These are phyloP conservation scores for Amaranthus hypochondriacus DNA, from an alignment of 148 eudicot genomes.

Conservation along the genomic window DNA sequence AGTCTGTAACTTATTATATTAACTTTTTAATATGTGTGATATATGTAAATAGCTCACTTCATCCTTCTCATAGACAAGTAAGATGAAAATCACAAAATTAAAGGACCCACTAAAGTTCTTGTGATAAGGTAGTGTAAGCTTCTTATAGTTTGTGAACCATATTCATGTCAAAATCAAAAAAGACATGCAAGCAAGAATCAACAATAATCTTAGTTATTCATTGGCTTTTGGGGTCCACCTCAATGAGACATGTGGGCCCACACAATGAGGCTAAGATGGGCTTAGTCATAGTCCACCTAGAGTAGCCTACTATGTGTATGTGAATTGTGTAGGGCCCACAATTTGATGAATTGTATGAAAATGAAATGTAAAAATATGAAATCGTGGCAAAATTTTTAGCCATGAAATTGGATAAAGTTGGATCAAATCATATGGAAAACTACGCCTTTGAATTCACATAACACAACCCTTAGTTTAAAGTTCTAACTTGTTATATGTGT, in stretches of 20 bases:
- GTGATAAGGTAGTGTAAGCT: too few species aligned
- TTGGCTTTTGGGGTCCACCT: not conserved
- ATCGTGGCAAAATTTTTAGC: not conserved
- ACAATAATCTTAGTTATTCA: not conserved
- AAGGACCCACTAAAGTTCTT: too few species aligned
- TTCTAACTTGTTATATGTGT: too few species aligned
- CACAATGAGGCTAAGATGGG: constrained; percentile 1
- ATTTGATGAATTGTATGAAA: constrained; percentile 3
- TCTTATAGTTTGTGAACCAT: too few species aligned
- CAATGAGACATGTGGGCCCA: not conserved
- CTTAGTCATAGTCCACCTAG: constrained; percentile 3
- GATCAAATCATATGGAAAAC: not conserved
- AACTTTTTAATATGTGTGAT: too few species aligned
- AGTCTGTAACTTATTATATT: too few species aligned
- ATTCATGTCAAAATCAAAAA: too few species aligned
- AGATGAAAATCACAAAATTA: too few species aligned
- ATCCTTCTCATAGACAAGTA: too few species aligned
- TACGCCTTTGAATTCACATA: constrained; percentile 4
- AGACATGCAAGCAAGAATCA: too few species aligned
- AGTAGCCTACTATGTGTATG: too few species aligned
- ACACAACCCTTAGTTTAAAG: not conserved
- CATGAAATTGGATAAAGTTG: not conserved
- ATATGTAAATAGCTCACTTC: too few species aligned
- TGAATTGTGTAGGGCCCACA: not conserved
- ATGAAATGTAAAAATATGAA: not conserved